Evolutionary conservation across 2,329 filamentous ascomycete genomes (phyloP).

Genomic region (Microascus cirrosus): DNA sequence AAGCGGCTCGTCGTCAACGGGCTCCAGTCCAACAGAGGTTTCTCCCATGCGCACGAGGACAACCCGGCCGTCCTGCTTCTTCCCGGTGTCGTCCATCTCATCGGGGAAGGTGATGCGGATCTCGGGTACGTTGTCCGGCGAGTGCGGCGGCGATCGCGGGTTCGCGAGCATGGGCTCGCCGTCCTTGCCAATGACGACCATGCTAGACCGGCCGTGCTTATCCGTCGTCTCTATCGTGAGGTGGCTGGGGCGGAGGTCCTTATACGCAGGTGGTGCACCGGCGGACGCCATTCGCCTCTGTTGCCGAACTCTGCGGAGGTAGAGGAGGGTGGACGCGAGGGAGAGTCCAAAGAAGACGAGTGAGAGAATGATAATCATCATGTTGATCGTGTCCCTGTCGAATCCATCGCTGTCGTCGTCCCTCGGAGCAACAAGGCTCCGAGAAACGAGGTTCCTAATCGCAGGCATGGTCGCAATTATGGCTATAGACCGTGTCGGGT

Average conservation of each 20-base stretch:
- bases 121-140: slow-evolving; percentile 77
- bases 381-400: slow-evolving; percentile 27
- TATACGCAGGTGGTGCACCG: slow-evolving; percentile 58
- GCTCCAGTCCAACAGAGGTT: slow-evolving; percentile 77
- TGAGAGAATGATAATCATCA: slow-evolving; percentile 69
- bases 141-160: slow-evolving; percentile 63
- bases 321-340: slow-evolving; percentile 55
- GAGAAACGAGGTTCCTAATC: slow-evolving; percentile 6
- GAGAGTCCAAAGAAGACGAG: slow-evolving; percentile 64
- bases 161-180: slow-evolving; percentile 63
- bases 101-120: slow-evolving; percentile 98
- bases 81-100: slow-evolving; percentile 79
- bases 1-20: slow-evolving; percentile 66
- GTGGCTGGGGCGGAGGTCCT: slow-evolving; percentile 41
- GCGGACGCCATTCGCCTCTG: slow-evolving; percentile 30
- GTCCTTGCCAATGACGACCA: slow-evolving; percentile 72
- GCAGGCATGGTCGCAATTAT: slow-evolving; percentile 7
- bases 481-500: neutral
- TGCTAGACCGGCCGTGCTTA: slow-evolving; percentile 47
- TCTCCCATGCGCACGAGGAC: slow-evolving; percentile 89
- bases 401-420: slow-evolving; percentile 32
- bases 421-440: slow-evolving; percentile 23
- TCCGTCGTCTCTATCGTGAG: slow-evolving; percentile 48
- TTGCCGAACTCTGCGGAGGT: slow-evolving; percentile 55
- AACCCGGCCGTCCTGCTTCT: slow-evolving; percentile 72